Evolutionary conservation across 495 filamentous ascomycete species (phyloP).

Genomic region (Penicillium verhagenii): DNA sequence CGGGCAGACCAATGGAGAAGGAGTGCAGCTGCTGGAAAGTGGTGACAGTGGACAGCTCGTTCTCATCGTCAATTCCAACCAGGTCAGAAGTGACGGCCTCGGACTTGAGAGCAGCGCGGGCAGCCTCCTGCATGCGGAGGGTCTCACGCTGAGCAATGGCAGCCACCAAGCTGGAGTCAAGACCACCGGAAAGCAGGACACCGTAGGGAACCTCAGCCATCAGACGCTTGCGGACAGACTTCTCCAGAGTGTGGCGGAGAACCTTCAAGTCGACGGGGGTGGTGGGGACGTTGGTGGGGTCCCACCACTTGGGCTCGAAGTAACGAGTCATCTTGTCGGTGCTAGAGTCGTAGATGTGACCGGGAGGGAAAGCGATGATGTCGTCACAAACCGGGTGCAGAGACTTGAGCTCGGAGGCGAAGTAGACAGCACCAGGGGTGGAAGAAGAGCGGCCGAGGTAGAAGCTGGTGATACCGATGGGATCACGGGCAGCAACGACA

Average conservation of each 20-base stretch:
- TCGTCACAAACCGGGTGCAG: slow-evolving; percentile 92
- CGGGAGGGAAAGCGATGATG: slow-evolving; percentile 90
- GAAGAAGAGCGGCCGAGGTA: slow-evolving; percentile 87
- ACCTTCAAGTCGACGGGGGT: slow-evolving; percentile 77
- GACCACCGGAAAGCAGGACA: slow-evolving; percentile 89
- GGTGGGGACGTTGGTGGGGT: slow-evolving; percentile 71
- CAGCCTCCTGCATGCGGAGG: slow-evolving; percentile 64
- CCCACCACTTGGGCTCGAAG: slow-evolving; percentile 92
- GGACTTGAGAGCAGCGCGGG: slow-evolving; percentile 36
- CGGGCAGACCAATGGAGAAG: slow-evolving; percentile 94
- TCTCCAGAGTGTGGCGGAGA: slow-evolving; percentile 79
- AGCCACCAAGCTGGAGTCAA: slow-evolving; percentile 93
- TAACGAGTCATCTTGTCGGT: slow-evolving; percentile 79
- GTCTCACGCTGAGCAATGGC: slow-evolving; percentile 94
- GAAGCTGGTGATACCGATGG: slow-evolving; percentile 95
- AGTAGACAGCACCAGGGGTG: slow-evolving; percentile 84
- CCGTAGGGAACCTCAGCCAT: slow-evolving; percentile 99
- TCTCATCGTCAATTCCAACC: slow-evolving; percentile 90
- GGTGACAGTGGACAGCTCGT: slow-evolving; percentile 86
- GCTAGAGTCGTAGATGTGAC: slow-evolving; percentile 91
- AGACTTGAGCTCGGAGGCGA: slow-evolving; percentile 95
- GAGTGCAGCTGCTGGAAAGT: slow-evolving; percentile 93
- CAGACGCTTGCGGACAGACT: slow-evolving; percentile 88
- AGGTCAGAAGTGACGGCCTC: slow-evolving; percentile 62
- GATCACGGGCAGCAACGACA: slow-evolving; percentile 89